These are phyloP conservation scores for Closterium sp. DNA, from an alignment of 139 green algal species.

Conservation along the genomic window DNA sequence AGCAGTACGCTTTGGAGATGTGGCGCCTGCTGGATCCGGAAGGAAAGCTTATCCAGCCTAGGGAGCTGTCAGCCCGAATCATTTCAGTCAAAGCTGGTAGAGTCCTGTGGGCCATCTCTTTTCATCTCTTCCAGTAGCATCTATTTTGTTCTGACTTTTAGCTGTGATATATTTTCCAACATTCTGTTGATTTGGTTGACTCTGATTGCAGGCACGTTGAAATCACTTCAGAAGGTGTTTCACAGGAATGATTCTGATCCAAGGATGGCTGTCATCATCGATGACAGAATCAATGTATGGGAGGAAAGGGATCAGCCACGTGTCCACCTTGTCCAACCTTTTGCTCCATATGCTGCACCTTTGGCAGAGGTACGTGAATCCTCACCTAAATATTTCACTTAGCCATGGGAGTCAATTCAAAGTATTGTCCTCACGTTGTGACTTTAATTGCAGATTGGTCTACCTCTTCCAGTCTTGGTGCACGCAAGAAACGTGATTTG, in stretches of 20 bases:
- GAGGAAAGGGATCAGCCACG: constrained; percentile 45
- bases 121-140: background rate
- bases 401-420: constrained; percentile 2
- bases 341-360: constrained; percentile 45
- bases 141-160: too few species aligned
- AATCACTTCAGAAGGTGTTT: constrained; percentile 42
- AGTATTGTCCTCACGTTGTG: too few species aligned
- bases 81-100: constrained; percentile 38
- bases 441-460: background rate
- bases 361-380: constrained; percentile 17
- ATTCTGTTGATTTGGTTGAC: background rate
- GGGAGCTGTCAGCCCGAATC: constrained; percentile 20
- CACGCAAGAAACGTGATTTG: constrained; percentile 38
- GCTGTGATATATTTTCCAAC: constrained; percentile 8
- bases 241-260: constrained; percentile 11
- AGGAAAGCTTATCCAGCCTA: constrained; percentile 28
- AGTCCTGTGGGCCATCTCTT: background rate
- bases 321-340: constrained; percentile 42
- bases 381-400: background rate
- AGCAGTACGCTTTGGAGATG: constrained; percentile 55
- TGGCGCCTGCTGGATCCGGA: constrained; percentile 53
- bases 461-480: constrained; percentile 31
- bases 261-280: constrained; percentile 45
- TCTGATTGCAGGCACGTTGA: constrained; percentile 32
- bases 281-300: constrained; percentile 55